Evolutionary conservation across 2,329 filamentous ascomycete genomes (phyloP), one percentile per base, ranked within the genome.

Genomic region (Hirsutella rhossiliensis): DNA sequence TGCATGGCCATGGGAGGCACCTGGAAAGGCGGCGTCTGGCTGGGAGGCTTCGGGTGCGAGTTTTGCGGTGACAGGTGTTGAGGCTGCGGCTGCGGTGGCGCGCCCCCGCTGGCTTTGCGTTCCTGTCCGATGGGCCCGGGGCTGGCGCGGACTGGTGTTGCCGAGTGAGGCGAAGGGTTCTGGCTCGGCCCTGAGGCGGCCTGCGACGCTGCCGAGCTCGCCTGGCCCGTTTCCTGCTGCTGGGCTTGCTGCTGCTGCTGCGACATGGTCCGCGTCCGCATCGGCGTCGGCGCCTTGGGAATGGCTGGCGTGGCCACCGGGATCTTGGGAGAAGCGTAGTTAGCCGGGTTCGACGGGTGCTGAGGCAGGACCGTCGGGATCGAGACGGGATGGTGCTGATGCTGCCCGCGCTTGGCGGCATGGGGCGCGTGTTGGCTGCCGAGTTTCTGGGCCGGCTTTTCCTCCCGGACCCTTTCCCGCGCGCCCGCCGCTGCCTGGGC

Each of bases 221-320:
- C 41, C 80, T 82, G 8, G 78, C 76, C 23, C 9, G 23, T 9
- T 27, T 27, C 23, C 6, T 27, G 23, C 23, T 27, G 23, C 9
- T 27, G 23, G 57, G 81, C 78, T 11, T 79, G 79, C 23, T 81
- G 82, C 59, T 92, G 86, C 50, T 94, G 87, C 50, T 94, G 87
- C 9, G 87, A 92, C 40, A 78, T 66, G 48, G 89, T 85, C 44
- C 87, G 80, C 32, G 80, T 75, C 49, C 84, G 83, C 50, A 80
- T 82, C 9, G 88, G 86, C 12, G 86, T 89, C 5, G 87, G 80
- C 18, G 82, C 81, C 60, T 95, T 95, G 12, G 88, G 81, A 40
- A 94, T 66, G 23, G 80, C 82, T 8, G 92, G 90, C 30, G 86
- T 92, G 11, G 85, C 84, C 48, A 87, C 72, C 27, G 82, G 69